A percentile compares a stretch with the other conserved stretches of the same genome.
These are phyloP conservation scores for Diaporthe sp. DNA, from an alignment of 2,329 filamentous ascomycete genomes.

Conservation along the genomic window DNA sequence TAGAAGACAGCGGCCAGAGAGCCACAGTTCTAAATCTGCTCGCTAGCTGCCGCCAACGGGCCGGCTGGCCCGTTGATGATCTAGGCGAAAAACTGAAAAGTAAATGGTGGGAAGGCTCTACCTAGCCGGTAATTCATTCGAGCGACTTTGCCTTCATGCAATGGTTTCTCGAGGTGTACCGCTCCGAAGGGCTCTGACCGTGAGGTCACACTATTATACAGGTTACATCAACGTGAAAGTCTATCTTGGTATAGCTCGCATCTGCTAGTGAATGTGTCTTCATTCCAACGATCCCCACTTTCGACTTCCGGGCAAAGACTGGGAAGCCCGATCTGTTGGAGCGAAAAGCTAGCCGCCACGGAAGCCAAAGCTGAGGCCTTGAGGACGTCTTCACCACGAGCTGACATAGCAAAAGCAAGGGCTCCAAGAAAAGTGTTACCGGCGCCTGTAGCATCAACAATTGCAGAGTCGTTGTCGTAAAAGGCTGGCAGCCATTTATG, in stretches of 20 bases:
- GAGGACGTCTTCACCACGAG: slow-evolving; percentile 42
- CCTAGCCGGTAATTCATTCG: neutral
- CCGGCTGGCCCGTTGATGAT: neutral
- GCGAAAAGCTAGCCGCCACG: slow-evolving; percentile 52
- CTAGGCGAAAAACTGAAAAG: neutral
- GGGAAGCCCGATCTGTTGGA: slow-evolving; percentile 51
- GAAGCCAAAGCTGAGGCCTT: slow-evolving; percentile 50
- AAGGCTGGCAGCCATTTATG: slow-evolving; percentile 51
- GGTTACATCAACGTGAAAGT: neutral
- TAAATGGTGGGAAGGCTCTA: neutral
- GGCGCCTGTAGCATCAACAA: slow-evolving; percentile 54
- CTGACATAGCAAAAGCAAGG: slow-evolving; percentile 47
- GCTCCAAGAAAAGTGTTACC: slow-evolving; percentile 55
- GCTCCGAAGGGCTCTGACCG: neutral
- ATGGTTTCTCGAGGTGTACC: too few species aligned
- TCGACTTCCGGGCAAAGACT: neutral
- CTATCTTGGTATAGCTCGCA: neutral
- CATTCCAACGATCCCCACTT: slow-evolving; percentile 15
- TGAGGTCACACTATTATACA: neutral
- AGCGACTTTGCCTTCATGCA: too few species aligned
- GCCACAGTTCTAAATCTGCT: neutral
- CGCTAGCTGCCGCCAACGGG: neutral
- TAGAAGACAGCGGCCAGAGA: neutral
- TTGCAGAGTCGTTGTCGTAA: slow-evolving; percentile 41
- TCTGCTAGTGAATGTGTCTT: neutral